Evolutionary conservation across 2,329 filamentous ascomycete species (phyloP).

Genomic region (Phaeosphaeriaceae sp.): DNA sequence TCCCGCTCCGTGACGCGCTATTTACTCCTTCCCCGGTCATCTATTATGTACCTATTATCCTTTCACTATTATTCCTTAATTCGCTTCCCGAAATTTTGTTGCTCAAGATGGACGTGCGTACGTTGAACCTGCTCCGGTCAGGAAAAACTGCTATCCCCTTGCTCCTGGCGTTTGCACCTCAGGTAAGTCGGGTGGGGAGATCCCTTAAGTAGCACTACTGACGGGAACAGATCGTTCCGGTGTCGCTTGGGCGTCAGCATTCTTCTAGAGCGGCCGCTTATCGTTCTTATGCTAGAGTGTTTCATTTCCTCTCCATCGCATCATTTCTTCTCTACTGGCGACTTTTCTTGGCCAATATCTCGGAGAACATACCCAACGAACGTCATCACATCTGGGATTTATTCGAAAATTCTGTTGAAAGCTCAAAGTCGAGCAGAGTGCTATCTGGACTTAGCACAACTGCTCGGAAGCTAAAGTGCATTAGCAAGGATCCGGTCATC

Average conservation of each 20-base stretch:
- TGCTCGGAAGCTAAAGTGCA: slow-evolving; percentile 53
- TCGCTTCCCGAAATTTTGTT: slow-evolving; percentile 40
- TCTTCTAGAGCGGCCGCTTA: slow-evolving; percentile 49
- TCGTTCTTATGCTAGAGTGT: slow-evolving; percentile 54
- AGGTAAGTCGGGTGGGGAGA: slow-evolving; percentile 21
- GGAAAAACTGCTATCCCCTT: slow-evolving; percentile 40
- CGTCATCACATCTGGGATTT: slow-evolving; percentile 47
- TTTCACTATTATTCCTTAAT: slow-evolving; percentile 56
- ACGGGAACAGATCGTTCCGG: slow-evolving; percentile 50
- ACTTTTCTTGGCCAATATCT: slow-evolving; percentile 52
- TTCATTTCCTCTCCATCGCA: slow-evolving; percentile 54
- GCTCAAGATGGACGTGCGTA: slow-evolving; percentile 28
- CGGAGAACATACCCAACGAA: slow-evolving; percentile 56
- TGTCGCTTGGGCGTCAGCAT: slow-evolving; percentile 57
- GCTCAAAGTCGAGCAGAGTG: slow-evolving; percentile 38
- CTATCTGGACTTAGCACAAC: slow-evolving; percentile 31
- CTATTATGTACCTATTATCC: slow-evolving; percentile 52
- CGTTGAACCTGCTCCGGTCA: slow-evolving; percentile 19
- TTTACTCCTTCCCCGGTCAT: slow-evolving; percentile 42
- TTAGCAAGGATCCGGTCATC: slow-evolving; percentile 64
- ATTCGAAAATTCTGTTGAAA: slow-evolving; percentile 51
- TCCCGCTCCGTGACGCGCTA: slow-evolving; percentile 38
- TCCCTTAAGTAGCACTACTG: slow-evolving; percentile 4
- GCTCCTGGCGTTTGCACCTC: slow-evolving; percentile 44
- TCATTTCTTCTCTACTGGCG: slow-evolving; percentile 57